Base-by-base conservation (phyloP, 108 stramenopile species). In the Cylindrotheca fusiformis region DNA sequence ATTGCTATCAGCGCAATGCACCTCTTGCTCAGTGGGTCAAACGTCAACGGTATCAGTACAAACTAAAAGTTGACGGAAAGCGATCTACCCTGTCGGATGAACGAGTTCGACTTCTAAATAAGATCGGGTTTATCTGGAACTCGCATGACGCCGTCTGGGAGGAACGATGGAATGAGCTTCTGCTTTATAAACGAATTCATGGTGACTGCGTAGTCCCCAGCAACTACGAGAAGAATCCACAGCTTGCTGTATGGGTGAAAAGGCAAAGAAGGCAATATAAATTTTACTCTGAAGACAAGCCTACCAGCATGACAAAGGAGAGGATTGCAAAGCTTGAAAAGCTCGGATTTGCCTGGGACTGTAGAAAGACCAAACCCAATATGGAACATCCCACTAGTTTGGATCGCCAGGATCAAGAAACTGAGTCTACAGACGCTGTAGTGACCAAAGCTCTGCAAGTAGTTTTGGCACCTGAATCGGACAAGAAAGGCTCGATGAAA, bases 221-320 rank as follows among this genome's bases (percentile, higher is more conserved):
- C 20, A 72, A 64, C 57, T 64, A 55, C 46, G 60, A 75, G 36
- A 52, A 52, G 27, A 76, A 79, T 70, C 70, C 69, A 0, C 55
- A 67, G 48, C 58, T 82, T 44, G 76, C 77, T 1, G 68, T 67
- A 22, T 82, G 81, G 81, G 75, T 76, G 36, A 78, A 75, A 52
- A 72, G 78, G n/a, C 81, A 83, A 63, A 32, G 74, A 28, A 48
- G 81, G 1, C 77, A 83, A 55, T 79, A 76, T 66, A 77, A 77
- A 54, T 60, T 72, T 19, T 79, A 60, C 22, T 56, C 61, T 30
- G 77, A 82, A 33, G 67, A 71, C 23, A 67, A 64, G 63, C 21
- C 65, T 12, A 60, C 63, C 12, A 49, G 69, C 30, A 82, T 82
- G 77, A 75, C 68, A 18, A 62, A 64, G 5, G 77, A 82, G 50